phyloP scores from a whole-genome alignment of 306 rosid species.

The Malus sylvestris region DNA sequence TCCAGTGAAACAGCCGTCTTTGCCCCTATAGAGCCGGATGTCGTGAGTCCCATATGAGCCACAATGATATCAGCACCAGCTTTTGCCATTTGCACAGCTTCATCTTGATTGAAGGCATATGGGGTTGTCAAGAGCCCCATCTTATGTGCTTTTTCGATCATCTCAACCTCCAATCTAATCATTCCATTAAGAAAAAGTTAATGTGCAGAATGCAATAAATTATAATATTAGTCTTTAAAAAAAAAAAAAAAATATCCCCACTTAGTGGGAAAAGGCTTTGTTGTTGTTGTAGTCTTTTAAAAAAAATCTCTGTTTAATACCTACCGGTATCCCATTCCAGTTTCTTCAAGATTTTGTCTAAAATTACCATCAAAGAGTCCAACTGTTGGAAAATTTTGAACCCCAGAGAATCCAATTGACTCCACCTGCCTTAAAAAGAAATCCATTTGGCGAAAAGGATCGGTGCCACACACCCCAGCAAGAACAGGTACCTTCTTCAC shows the following conservation, averaged over 20 bases:
- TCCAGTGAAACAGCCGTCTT: conserved; percentile 71
- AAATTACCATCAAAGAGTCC: conserved; percentile 89
- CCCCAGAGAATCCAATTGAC: conserved; percentile 82
- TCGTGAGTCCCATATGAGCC: conserved; percentile 93
- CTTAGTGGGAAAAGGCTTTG: too few species aligned
- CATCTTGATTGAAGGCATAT: conserved; percentile 70
- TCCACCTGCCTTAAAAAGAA: conserved; percentile 82
- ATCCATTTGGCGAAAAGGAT: conserved; percentile 90
- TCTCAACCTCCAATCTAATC: conserved; percentile 80
- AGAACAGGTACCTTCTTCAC: conserved; percentile 81
- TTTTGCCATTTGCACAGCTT: conserved; percentile 75
- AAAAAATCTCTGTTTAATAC: neutral
- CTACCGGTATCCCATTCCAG: conserved; percentile 93
- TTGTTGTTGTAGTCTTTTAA: too few species aligned
- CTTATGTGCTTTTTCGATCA: conserved; percentile 79
- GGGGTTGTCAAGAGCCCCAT: conserved; percentile 94
- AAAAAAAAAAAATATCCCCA: too few species aligned
- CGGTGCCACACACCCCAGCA: conserved; percentile 87
- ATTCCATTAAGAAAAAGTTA: conserved; percentile 12
- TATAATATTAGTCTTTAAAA: neutral
- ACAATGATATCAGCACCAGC: conserved; percentile 87
- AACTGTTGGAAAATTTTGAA: conserved; percentile 96
- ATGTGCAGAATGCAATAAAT: conserved; percentile 11
- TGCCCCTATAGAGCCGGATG: conserved; percentile 87
- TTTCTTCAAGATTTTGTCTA: conserved; percentile 93